Evolutionary conservation across 2,329 filamentous ascomycete species (phyloP).

Genomic region (Alternaria sp.): DNA sequence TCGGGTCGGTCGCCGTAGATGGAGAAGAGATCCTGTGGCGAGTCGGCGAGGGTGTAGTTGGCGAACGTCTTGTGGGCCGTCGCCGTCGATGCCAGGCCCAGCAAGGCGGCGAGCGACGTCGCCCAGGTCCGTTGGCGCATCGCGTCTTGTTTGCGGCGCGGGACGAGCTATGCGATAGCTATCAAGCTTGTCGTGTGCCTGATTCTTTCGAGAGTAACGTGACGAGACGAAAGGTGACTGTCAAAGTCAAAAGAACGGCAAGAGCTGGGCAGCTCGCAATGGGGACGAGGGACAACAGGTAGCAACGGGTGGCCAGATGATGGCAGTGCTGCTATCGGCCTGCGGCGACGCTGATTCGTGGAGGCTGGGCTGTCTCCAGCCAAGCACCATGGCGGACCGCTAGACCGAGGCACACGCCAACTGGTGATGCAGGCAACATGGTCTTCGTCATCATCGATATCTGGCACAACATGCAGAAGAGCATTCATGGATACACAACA

Average conservation of each 20-base stretch:
- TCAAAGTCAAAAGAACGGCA: constrained; percentile 18
- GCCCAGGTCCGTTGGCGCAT: constrained; percentile 47
- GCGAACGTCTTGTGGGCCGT: constrained; percentile 40
- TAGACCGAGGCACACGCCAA: constrained; percentile 22
- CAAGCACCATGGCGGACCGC: constrained; percentile 19
- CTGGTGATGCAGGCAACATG: background rate
- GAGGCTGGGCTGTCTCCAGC: constrained; percentile 23
- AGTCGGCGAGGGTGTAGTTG: constrained; percentile 61
- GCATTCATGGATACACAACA: background rate
- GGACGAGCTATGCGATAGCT: constrained; percentile 25
- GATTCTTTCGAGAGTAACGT: background rate
- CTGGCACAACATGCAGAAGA: background rate
- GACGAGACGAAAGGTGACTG: background rate
- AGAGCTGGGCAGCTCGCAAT: constrained; percentile 21
- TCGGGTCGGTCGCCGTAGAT: constrained; percentile 75
- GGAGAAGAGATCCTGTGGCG: constrained; percentile 61
- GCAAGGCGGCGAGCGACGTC: constrained; percentile 35
- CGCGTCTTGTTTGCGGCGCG: constrained; percentile 31
- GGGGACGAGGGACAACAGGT: background rate
- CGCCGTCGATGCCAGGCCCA: constrained; percentile 29
- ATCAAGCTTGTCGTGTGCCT: background rate
- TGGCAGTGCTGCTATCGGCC: constrained; percentile 24
- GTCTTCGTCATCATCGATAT: constrained; percentile 11
- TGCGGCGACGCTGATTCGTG: constrained; percentile 27
- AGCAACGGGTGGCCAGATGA: constrained; percentile 20